Evolutionary conservation across 192 early-diverging fungal species (phyloP), one percentile per base, ranked within the genome.

Genomic region (Borealophlyctis nickersoniae): DNA sequence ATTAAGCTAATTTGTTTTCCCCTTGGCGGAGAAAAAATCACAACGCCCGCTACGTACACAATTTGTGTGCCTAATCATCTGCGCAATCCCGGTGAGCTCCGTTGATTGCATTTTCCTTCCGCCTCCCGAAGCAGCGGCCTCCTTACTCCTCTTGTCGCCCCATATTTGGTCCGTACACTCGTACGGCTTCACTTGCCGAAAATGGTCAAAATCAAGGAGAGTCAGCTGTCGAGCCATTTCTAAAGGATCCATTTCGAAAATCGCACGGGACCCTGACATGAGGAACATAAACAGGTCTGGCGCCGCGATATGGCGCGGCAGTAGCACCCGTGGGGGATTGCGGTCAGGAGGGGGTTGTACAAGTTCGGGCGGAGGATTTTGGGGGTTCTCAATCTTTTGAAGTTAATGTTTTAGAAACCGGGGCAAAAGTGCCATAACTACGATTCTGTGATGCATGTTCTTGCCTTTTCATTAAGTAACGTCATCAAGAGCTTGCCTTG

Each of bases 141-240:
- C 80, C 45, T 78, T 82, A 24, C 67, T 66, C 26, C 71, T 33
- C 31, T 74, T 71, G 14, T 60, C 52, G 4, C 75, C 77, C 81
- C 83, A 85, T 36, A 85, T 85, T 62, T 81, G 78, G 69, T 82
- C 83, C 27, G 75, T 26, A 51, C 78, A 84, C 62, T 85, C 83
- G 33, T 73, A 70, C 3, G 77, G 61, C 59, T 71, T 72, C 24
- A 85, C 73, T 5, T 58, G 23, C 32, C 49, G 24, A 56, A 77
- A 85, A 55, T 77, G 65, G 34, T 75, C 67, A 45, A 68, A 76
- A 23, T 85, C 83, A 3, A 78, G 54, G 9, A 80, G 58, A 11
- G 83, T 81, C 23, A 85, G 49, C 35, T 85, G 83, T 22, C 72
- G 66, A 2, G 82, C 82, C 67, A 85, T 72, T 53, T 85, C 82